A percentile compares a stretch with the other conserved stretches of the same genome.
Evolutionary conservation across 192 early-diverging fungal genomes (phyloP).

Genomic region (Podila horticola): DNA sequence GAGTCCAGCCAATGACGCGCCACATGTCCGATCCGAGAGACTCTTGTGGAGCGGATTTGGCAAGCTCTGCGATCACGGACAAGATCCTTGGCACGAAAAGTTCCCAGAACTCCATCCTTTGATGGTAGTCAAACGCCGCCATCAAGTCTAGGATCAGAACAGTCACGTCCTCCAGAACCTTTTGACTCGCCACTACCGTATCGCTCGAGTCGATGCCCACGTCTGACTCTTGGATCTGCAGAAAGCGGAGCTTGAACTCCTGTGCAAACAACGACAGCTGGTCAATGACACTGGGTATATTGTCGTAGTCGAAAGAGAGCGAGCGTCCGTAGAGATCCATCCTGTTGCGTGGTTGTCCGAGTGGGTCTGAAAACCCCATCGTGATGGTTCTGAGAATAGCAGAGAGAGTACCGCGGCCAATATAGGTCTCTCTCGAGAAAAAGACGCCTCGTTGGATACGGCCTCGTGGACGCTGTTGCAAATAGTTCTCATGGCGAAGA

Average conservation of each 20-base stretch:
- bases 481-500: not conserved
- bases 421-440: conserved; percentile 30
- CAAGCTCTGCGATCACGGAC: not conserved
- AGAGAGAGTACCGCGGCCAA: conserved; percentile 26
- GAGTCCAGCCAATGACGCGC: not conserved
- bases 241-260: not conserved
- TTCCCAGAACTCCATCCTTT: not conserved
- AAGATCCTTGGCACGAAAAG: not conserved
- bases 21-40: not conserved
- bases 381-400: conserved; percentile 4
- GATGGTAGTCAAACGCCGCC: not conserved
- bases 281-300: not conserved
- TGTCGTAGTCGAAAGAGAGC: not conserved
- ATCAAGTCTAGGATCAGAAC: not conserved
- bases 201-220: not conserved
- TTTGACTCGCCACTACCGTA: not conserved
- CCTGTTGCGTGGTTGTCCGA: not conserved
- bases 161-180: not conserved
- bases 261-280: not conserved
- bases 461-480: not conserved
- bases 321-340: too few relatives aligned
- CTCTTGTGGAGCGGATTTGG: not conserved
- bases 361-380: not conserved
- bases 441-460: conserved; percentile 17
- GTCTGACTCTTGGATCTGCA: not conserved